Evolutionary conservation across 176 grass and related monocot genomes (phyloP), one percentile per base, ranked within the genome.

Genomic region (Phragmites australis): DNA sequence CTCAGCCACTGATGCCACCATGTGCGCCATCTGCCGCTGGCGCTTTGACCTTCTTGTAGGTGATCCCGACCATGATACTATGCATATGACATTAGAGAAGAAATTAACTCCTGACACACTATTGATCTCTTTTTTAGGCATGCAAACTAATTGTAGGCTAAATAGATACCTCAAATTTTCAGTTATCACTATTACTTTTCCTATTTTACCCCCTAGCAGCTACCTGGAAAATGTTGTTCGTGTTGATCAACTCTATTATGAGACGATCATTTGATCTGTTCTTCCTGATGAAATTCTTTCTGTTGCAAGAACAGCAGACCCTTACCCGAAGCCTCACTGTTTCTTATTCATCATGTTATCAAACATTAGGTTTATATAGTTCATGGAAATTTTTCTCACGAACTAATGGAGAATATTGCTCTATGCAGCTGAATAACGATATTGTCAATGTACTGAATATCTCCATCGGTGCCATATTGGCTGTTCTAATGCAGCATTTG

Each of bases 391-490:
- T 47, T 68, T 17, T 32, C 19, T n/a, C 19, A 27, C 39, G 74
- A 76, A 27, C 56, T 91, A 53, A 91, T 39, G 10, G 18, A 52
- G 30, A 60, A 41, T 62, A 56, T 82, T 89, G 23, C 18, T 58
- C 32, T 65, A 41, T 72, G 83, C 83, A 99, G 96, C 62, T 99
- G 79, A 99, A 95, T 81, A 99, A 99, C 50, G 96, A 93, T 80
- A 65, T 89, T 69, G 93, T 95, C 61, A 95, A 99, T 79, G 86
- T 95, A 68, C 79, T 99, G 54, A 99, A 95, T 75, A 90, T 99
- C 79, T 89, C 88, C 5, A 86, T 82, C 9, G 90, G 96, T 61
- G 92, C 65, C 75, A 84, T 88, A 59, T 78, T 93, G 22, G 82
- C 93, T 66, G 55, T 95, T 84, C 61, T 93, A 75, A 86, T 95